A percentile compares a stretch with the other conserved stretches of the same genome.
Evolutionary conservation across 371 early-diverging fungal species (phyloP).

Genomic region (Zancudomyces culisetae): DNA sequence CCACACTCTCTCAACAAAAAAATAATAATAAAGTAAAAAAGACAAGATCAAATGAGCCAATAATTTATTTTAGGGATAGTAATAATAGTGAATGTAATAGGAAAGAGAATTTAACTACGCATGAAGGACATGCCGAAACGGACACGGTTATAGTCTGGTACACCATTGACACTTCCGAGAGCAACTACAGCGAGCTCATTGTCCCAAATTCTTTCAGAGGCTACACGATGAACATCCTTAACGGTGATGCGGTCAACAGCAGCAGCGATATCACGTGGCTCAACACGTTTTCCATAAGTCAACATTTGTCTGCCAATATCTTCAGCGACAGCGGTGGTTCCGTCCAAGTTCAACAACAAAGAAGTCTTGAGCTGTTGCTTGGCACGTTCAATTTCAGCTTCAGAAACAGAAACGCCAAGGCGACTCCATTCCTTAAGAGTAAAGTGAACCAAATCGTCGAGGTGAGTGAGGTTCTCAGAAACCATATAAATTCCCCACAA

Average conservation of each 20-base stretch:
- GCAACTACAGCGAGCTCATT: conserved; percentile 79
- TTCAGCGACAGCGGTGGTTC: conserved; percentile 83
- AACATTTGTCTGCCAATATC: conserved; percentile 94
- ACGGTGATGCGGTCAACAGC: conserved; percentile 64
- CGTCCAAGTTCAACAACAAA: conserved; percentile 73
- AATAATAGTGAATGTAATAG: too few species aligned
- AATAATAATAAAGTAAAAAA: too few species aligned
- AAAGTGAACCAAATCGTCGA: conserved; percentile 72
- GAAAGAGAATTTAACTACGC: conserved; percentile 23
- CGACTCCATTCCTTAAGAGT: conserved; percentile 85
- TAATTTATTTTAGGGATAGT: too few species aligned
- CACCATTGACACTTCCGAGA: conserved; percentile 70
- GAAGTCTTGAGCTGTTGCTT: conserved; percentile 95
- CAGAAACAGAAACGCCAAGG: conserved; percentile 65
- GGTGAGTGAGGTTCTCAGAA: conserved; percentile 53
- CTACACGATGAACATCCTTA: conserved; percentile 70
- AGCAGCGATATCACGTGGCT: conserved; percentile 61
- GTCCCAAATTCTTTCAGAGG: conserved; percentile 73
- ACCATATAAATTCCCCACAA: conserved; percentile 89
- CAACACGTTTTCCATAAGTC: conserved; percentile 70
- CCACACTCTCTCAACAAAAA: too few species aligned
- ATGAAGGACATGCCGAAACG: conserved; percentile 56
- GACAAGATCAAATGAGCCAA: too few species aligned
- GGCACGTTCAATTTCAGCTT: conserved; percentile 86
- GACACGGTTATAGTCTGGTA: conserved; percentile 78